phyloP scores from a whole-genome alignment of 805 yeast species.

The Kregervanrija pseudodelftensis region DNA sequence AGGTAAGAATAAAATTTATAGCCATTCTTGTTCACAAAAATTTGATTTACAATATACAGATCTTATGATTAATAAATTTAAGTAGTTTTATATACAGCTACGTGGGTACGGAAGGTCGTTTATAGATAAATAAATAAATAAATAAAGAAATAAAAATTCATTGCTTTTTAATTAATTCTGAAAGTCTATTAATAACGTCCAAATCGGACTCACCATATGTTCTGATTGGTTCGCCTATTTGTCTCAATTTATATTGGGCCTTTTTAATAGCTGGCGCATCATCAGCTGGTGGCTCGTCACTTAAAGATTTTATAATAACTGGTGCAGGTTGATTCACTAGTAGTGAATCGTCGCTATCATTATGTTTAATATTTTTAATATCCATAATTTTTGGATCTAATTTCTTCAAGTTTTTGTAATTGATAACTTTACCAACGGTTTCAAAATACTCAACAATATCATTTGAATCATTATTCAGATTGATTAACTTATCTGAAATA shows the following conservation, averaged over 20 bases:
- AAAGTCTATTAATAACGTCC: slow-evolving; percentile 17
- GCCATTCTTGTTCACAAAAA: slow-evolving; percentile 18
- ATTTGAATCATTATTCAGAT: slow-evolving; percentile 30
- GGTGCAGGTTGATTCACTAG: background rate
- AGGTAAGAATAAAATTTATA: slow-evolving; percentile 12
- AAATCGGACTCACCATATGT: slow-evolving; percentile 18
- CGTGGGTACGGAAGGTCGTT: background rate
- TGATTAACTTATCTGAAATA: slow-evolving; percentile 34
- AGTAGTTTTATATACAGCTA: background rate
- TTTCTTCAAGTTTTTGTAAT: slow-evolving; percentile 15
- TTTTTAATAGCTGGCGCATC: slow-evolving; percentile 12
- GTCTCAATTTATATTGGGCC: slow-evolving; percentile 17
- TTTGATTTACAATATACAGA: slow-evolving; percentile 17
- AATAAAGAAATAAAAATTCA: background rate
- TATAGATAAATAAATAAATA: background rate
- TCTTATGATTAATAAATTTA: slow-evolving; percentile 10
- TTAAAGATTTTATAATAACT: background rate
- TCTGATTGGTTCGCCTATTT: slow-evolving; percentile 15
- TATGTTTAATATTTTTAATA: no score
- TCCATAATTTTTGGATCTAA: slow-evolving; percentile 5
- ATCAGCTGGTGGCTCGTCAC: slow-evolving; percentile 5
- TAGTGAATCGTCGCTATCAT: no score
- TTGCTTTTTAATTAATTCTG: slow-evolving; percentile 3
- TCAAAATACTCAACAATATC: slow-evolving; percentile 58
- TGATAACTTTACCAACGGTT: slow-evolving; percentile 50